These are phyloP conservation scores for Suhomyces maxii DNA, from an alignment of 1,139 yeast genomes.

Conservation along the genomic window DNA sequence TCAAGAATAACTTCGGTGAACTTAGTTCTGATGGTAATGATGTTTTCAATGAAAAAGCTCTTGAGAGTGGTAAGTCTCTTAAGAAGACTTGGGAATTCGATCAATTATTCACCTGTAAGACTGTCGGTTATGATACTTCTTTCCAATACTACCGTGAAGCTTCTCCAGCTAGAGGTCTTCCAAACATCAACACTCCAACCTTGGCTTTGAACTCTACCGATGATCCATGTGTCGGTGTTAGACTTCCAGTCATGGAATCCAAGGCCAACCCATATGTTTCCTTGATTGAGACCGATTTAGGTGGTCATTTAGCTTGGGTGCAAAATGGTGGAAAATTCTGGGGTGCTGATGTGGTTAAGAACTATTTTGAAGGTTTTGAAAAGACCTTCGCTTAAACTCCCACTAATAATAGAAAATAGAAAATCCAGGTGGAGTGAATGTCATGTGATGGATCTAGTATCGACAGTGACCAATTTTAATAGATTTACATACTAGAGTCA, in stretches of 20 bases:
- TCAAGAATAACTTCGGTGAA: constrained; percentile 60
- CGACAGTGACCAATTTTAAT: too few species aligned
- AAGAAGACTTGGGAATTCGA: constrained; percentile 64
- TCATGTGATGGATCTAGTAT: too few species aligned
- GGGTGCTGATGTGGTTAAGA: constrained; percentile 65
- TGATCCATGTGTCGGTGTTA: constrained; percentile 76
- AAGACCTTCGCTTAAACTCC: constrained; percentile 14
- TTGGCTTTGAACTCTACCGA: constrained; percentile 70
- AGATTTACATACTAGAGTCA: too few species aligned
- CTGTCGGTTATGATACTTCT: constrained; percentile 69
- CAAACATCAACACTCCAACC: constrained; percentile 62
- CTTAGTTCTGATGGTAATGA: constrained; percentile 40
- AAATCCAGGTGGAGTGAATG: too few species aligned
- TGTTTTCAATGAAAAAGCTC: constrained; percentile 32
- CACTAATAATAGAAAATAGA: too few species aligned
- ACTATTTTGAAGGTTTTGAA: constrained; percentile 58
- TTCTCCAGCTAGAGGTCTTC: constrained; percentile 60
- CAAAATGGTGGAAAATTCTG: constrained; percentile 65
- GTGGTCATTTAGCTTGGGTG: constrained; percentile 65
- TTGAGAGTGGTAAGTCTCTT: constrained; percentile 31
- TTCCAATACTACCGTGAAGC: constrained; percentile 71
- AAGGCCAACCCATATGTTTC: constrained; percentile 33
- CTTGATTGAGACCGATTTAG: constrained; percentile 47
- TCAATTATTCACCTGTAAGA: constrained; percentile 64
- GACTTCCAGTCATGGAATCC: constrained; percentile 31